A percentile compares a stretch with the other conserved stretches of the same genome.
Conservation (phyloP, 2,329 filamentous ascomycete genomes). For the Botryotinia convoluta region DNA sequence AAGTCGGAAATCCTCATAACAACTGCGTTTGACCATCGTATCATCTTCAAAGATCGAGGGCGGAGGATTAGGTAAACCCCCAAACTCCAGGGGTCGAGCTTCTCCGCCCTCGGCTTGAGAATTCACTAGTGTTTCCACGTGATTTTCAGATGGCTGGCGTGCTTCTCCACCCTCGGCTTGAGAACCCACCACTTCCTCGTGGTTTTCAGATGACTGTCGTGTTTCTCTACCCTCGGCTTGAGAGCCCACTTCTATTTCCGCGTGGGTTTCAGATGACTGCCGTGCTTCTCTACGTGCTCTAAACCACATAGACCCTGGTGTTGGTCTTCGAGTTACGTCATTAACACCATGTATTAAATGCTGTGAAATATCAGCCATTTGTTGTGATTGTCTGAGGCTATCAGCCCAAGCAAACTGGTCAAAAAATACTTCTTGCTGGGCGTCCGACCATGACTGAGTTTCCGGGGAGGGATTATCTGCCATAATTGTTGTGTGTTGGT, state of each 20-base stretch:
- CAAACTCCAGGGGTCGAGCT: not conserved
- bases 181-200: not conserved
- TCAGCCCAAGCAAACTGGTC: not conserved
- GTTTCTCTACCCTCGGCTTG: not conserved
- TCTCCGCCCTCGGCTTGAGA: not conserved
- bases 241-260: not conserved
- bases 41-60: not conserved
- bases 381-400: not conserved
- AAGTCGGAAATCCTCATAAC: not conserved
- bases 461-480: not conserved
- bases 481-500: not conserved
- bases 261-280: not conserved
- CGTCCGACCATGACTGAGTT: not conserved
- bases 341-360: not conserved
- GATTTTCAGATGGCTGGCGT: not conserved
- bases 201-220: not conserved
- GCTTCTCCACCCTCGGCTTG: not conserved
- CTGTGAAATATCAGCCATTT: not conserved
- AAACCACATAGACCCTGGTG: accelerated
- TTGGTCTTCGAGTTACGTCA: not conserved
- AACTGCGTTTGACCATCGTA: not conserved
- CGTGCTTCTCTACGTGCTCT: not conserved
- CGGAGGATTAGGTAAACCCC: not conserved
- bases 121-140: not conserved
- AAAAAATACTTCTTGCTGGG: not conserved